A percentile compares a stretch with the other conserved stretches of the same genome.
phyloP scores from a whole-genome alignment of 306 rosid species.

The Alnus rubra region DNA sequence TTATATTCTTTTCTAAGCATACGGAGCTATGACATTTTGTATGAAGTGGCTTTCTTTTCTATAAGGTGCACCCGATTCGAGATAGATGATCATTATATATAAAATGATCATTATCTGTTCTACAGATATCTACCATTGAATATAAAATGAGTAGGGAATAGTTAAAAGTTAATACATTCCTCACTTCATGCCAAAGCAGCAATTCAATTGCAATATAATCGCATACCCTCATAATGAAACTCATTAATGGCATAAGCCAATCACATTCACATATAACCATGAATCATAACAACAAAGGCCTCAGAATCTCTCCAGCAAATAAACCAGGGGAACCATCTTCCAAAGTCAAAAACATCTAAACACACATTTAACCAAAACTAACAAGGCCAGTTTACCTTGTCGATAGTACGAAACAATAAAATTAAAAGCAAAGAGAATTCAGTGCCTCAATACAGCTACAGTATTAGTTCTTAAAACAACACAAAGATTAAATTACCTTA shows the following conservation, averaged over 20 bases:
- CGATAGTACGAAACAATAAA: not conserved
- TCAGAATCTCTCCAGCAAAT: not conserved
- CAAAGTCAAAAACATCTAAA: conserved; percentile 2
- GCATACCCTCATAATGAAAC: not conserved
- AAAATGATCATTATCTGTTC: too few species aligned
- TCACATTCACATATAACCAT: not conserved
- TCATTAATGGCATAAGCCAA: not conserved
- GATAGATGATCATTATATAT: too few species aligned
- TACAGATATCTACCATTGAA: too few species aligned
- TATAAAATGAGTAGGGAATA: too few species aligned
- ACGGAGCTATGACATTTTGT: too few species aligned
- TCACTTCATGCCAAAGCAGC: not conserved
- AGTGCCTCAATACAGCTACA: not conserved
- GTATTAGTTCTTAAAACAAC: not conserved
- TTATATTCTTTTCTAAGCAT: too few species aligned
- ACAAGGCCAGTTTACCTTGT: not conserved
- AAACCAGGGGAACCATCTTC: not conserved
- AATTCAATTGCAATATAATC: not conserved
- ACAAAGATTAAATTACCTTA: conserved; percentile 14
- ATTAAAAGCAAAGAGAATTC: not conserved
- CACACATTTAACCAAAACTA: not conserved
- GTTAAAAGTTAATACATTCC: too few species aligned
- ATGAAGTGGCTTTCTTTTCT: too few species aligned
- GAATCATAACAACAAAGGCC: not conserved
- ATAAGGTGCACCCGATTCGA: too few species aligned